These are phyloP conservation scores for Amauroascus niger DNA, from an alignment of 2,329 filamentous ascomycete genomes.

Conservation along the genomic window DNA sequence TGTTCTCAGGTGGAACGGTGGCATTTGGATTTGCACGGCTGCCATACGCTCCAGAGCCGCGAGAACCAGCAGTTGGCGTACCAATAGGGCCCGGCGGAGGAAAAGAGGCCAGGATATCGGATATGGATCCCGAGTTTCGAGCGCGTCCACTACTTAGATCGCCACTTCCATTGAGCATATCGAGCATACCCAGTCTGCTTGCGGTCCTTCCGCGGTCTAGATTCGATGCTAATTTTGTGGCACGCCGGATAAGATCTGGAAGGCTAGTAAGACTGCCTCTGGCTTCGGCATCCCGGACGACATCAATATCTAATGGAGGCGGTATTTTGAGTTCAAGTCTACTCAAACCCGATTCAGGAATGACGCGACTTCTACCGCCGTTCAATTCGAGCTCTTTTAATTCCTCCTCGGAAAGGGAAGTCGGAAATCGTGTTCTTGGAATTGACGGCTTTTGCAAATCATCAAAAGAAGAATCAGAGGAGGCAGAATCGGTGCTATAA, in stretches of 20 bases:
- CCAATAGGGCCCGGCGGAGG: conserved; percentile 47
- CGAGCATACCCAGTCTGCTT: conserved; percentile 47
- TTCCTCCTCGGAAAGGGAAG: conserved; percentile 5
- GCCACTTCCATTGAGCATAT: conserved; percentile 33
- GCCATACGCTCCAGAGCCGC: conserved; percentile 25
- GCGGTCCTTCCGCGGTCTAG: conserved; percentile 71
- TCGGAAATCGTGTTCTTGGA: conserved; percentile 17
- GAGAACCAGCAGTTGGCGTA: conserved; percentile 31
- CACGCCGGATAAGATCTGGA: conserved; percentile 79
- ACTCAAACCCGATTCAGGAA: conserved; percentile 30
- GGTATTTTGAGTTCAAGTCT: conserved; percentile 43
- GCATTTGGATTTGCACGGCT: conserved; percentile 22
- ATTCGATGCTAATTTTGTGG: conserved; percentile 75
- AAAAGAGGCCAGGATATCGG: conserved; percentile 57
- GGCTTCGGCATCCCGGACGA: conserved; percentile 68
- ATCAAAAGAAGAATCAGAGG: conserved; percentile 22
- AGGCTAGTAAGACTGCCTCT: conserved; percentile 86
- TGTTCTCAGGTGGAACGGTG: conserved; percentile 6
- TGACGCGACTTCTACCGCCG: conserved; percentile 20
- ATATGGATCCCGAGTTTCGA: conserved; percentile 46
- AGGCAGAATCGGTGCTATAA: conserved; percentile 19
- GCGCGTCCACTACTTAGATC: conserved; percentile 22
- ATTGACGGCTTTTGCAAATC: conserved; percentile 30
- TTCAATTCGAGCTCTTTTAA: conserved; percentile 19
- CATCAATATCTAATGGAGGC: conserved; percentile 69